A percentile compares a stretch with the other conserved stretches of the same genome.
phyloP scores from a whole-genome alignment of 257 asterid genomes.

The Rubia yunnanensis region DNA sequence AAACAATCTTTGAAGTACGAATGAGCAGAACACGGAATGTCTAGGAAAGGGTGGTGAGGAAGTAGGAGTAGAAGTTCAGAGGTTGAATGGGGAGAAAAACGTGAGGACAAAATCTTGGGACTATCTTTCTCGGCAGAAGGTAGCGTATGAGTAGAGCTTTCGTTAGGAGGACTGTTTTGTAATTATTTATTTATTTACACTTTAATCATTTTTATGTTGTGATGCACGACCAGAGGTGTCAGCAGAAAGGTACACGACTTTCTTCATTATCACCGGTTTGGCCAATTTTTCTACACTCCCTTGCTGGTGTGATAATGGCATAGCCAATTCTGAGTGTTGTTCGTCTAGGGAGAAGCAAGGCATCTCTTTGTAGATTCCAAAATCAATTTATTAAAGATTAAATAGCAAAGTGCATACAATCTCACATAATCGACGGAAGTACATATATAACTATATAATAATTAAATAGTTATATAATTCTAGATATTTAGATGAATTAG shows the following conservation, averaged over 20 bases:
- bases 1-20: neutral
- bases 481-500: no score
- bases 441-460: no score
- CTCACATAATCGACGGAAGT: no score
- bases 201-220: neutral
- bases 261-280: neutral
- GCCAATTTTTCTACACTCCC: neutral
- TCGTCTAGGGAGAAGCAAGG: neutral
- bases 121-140: constrained; percentile 29
- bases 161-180: neutral
- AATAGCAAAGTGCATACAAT: no score
- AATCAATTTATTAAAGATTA: no score
- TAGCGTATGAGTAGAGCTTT: constrained; percentile 23
- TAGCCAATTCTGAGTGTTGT: neutral
- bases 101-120: constrained; percentile 28
- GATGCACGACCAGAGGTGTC: neutral
- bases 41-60: constrained; percentile 12
- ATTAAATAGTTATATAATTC: no score
- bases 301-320: neutral
- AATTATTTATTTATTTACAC: neutral
- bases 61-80: constrained; percentile 3
- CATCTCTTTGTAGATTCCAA: neutral
- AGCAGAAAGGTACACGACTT: constrained; percentile 14
- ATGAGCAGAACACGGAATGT: constrained; percentile 1
- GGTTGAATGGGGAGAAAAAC: constrained; percentile 10